Base-by-base conservation (phyloP, 2,329 filamentous ascomycete species). In the Pseudonectria foliicola region DNA sequence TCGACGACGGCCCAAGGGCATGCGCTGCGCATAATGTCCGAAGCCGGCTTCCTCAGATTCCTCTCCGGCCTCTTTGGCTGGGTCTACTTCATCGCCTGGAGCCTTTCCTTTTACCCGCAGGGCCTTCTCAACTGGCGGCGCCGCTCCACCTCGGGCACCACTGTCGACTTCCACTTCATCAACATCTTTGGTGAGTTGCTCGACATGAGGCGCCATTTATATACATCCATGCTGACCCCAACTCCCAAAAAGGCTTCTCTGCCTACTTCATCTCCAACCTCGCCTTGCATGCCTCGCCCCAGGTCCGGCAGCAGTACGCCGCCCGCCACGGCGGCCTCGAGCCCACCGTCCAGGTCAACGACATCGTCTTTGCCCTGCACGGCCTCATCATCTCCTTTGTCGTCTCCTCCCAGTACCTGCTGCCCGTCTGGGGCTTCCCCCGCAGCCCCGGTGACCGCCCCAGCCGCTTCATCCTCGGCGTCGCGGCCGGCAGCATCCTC, bases 21-120 rank as follows among this genome's bases (percentile, higher is more conserved):
- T 27, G 25, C 25, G 25, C 13, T 27, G 25, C 28, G 13, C 34
- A 33, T 28, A 35, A 50, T 53, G 46, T 31, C 39, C 27, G 42
- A 45, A 43, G 39, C 41, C 28, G 52, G 55, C 34, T 64, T 75
- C 44, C 67, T 79, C 39, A 47, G 57, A 21, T 49, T 68, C 38
- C 35, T 76, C 13, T 78, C 73, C 33, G 71, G 67, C 53, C 54
- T 82, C 23, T 75, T 85, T 49, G 84, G 84, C 59, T 88, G 84
- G 82, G 63, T 81, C 54, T 89, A 89, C 62, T 81, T 77, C 44
- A 45, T 80, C 31, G 78, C 75, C 60, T 92, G 90, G 90, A 90
- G 85, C 10, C 64, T 81, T 12, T 94, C 87, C 12, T 96, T 95
- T 66, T 96, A 96, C 59, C 89, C 90, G 2, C 92, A 96, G 57